Evolutionary conservation across 352 stramenopile genomes (phyloP), one percentile per base, ranked within the genome.

Genomic region (Phytophthora lateralis): DNA sequence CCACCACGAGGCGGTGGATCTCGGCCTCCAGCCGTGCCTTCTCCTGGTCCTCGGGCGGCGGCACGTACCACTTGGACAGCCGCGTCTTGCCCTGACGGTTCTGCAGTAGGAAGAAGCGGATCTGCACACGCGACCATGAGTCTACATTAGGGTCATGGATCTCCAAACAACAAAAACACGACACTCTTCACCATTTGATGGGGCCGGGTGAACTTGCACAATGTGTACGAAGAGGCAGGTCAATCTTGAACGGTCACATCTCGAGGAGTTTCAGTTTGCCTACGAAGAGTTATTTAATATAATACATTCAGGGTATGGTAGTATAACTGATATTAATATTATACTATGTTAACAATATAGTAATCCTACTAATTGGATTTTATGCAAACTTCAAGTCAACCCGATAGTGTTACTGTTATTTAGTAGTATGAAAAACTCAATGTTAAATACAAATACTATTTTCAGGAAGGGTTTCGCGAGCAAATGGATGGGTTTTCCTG

Each of bases 21-120:
- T 98, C 93, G 44, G 77, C 66, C 70, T 98, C 93, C 11, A 98
- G 77, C 6, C 85, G 83, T 44, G 80, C 73, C 67, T 93, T 91
- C 57, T 90, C 82, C 60, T 90, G 78, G 59, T 96, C 88, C 44
- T 94, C 80, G 20, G 89, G 76, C 51, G 86, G 85, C 17, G 87
- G 84, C 54, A 92, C 83, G 72, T 99, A 99, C 95, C 96, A 99
- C 88, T 99, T 99, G 54, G 97, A 99, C 32, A 99, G 75, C 10
- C 98, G 85, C n/a, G 97, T 99, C 77, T 99, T 99, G 30, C 98
- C 98, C 82, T 99, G 97, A 11, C 95, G 88, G 79, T 99, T 99
- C 87, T 99, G 97, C 44, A 99, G 82, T 55, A 99, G 75, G 60
- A 99, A 98, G 80, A 99, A 99, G 60, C 91, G 88, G 61, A 98